Conservation (phyloP, 768 basidiomycete species). For the Kwoniella pini region DNA sequence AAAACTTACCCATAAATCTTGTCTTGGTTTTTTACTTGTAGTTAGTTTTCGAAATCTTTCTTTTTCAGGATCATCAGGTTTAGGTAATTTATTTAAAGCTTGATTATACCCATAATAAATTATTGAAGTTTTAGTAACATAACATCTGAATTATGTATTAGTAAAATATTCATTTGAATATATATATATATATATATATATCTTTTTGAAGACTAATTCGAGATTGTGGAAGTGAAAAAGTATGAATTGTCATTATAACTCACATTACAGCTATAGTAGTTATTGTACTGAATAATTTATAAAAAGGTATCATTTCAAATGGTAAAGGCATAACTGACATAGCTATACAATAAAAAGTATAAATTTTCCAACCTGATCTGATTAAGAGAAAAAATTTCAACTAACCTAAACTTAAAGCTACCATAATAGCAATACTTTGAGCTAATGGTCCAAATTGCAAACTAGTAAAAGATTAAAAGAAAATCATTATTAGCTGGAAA, state of each 20-base stretch:
- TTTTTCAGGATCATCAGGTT: slow-evolving; percentile 6
- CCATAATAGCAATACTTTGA: slow-evolving; percentile 44
- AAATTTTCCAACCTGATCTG: too few relatives aligned
- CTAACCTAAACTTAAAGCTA: slow-evolving; percentile 32
- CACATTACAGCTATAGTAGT: slow-evolving; percentile 40
- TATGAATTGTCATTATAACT: too few relatives aligned
- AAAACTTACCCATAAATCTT: slow-evolving; percentile 41
- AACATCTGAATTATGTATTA: slow-evolving; percentile 19
- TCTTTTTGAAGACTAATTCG: too few relatives aligned
- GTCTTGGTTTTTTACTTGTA: slow-evolving; percentile 24
- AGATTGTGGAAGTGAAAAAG: too few relatives aligned
- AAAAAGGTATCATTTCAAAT: slow-evolving; percentile 35
- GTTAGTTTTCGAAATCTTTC: slow-evolving; percentile 27
- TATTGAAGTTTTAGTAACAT: slow-evolving; percentile 31
- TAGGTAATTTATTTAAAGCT: slow-evolving; percentile 30
- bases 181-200: too few relatives aligned
- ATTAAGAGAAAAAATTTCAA: background rate
- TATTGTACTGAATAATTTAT: slow-evolving; percentile 36
- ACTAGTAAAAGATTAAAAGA: too few relatives aligned
- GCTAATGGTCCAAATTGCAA: slow-evolving; percentile 42
- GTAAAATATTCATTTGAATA: background rate
- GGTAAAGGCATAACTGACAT: slow-evolving; percentile 39
- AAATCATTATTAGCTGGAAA: too few relatives aligned
- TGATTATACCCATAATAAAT: slow-evolving; percentile 46
- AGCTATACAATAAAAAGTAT: background rate